These are phyloP conservation scores for Suillus weaverae DNA, from an alignment of 768 basidiomycete species.

Conservation along the genomic window DNA sequence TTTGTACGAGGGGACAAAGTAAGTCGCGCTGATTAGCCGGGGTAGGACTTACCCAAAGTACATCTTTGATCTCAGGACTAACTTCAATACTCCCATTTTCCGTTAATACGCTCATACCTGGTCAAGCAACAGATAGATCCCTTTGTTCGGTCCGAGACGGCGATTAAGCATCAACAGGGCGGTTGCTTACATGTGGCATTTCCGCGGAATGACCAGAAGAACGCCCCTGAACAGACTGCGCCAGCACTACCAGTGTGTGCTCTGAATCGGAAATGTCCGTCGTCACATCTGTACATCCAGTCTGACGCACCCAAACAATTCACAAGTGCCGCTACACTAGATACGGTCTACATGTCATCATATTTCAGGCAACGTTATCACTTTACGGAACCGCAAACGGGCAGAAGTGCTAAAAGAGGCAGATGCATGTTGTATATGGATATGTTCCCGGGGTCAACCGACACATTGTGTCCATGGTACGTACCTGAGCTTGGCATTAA, in stretches of 20 bases:
- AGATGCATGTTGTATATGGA: neutral
- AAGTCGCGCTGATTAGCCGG: neutral
- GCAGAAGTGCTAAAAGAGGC: neutral
- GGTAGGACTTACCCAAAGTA: neutral
- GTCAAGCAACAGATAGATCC: neutral
- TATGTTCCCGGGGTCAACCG: neutral
- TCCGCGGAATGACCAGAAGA: conserved; percentile 2
- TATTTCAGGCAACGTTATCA: neutral
- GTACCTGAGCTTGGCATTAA: conserved; percentile 1
- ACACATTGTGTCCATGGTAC: neutral
- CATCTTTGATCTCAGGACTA: conserved; percentile 1
- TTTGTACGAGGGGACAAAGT: neutral
- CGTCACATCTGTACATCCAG: neutral
- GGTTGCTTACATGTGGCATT: neutral
- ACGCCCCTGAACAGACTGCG: neutral
- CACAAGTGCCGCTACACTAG: neutral
- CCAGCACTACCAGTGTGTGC: neutral
- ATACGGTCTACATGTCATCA: neutral
- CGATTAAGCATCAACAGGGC: neutral
- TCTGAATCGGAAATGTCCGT: neutral
- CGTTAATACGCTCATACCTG: neutral
- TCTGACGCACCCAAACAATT: neutral
- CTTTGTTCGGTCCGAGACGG: conserved; percentile 1
- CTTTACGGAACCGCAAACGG: neutral
- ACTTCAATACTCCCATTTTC: conserved; percentile 2